Conservation (phyloP, 768 basidiomycete genomes). For the Termitomyces bulborhizus region DNA sequence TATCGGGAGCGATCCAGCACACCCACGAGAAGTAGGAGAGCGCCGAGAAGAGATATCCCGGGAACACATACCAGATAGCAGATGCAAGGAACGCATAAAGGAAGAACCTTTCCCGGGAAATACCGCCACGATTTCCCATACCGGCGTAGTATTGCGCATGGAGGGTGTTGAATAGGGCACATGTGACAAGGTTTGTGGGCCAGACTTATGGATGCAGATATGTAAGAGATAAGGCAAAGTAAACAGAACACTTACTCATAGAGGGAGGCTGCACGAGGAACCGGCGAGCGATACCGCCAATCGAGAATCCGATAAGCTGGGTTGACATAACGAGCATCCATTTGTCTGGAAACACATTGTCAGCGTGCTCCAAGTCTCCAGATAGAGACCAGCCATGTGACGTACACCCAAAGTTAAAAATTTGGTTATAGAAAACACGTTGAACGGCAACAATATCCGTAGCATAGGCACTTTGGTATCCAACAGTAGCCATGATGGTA, state of each 20-base stretch:
- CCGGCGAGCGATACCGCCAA: constrained; percentile 64
- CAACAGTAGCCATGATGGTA: constrained; percentile 43
- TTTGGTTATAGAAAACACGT: constrained; percentile 63
- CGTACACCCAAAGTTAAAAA: constrained; percentile 52
- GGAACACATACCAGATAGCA: constrained; percentile 60
- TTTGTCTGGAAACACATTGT: constrained; percentile 41
- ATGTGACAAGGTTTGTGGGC: constrained; percentile 70
- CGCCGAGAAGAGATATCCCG: constrained; percentile 68
- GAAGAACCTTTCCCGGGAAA: constrained; percentile 78
- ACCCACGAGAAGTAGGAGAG: constrained; percentile 57
- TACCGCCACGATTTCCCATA: constrained; percentile 54
- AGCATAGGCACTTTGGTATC: constrained; percentile 55
- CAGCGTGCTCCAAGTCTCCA: neutral
- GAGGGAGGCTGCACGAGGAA: constrained; percentile 72
- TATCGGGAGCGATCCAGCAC: constrained; percentile 64
- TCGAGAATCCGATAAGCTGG: constrained; percentile 77
- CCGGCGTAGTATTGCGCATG: constrained; percentile 70
- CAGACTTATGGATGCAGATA: constrained; percentile 52
- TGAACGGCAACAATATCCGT: constrained; percentile 77
- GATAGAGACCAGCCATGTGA: neutral
- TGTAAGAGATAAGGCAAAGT: neutral
- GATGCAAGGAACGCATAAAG: constrained; percentile 53
- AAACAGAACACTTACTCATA: constrained; percentile 44
- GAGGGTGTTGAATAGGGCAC: constrained; percentile 75
- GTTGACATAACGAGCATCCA: constrained; percentile 76